Evolutionary conservation across 1,139 yeast species (phyloP), one percentile per base, ranked within the genome.

Genomic region (Blastobotrys raffinosifermentans): DNA sequence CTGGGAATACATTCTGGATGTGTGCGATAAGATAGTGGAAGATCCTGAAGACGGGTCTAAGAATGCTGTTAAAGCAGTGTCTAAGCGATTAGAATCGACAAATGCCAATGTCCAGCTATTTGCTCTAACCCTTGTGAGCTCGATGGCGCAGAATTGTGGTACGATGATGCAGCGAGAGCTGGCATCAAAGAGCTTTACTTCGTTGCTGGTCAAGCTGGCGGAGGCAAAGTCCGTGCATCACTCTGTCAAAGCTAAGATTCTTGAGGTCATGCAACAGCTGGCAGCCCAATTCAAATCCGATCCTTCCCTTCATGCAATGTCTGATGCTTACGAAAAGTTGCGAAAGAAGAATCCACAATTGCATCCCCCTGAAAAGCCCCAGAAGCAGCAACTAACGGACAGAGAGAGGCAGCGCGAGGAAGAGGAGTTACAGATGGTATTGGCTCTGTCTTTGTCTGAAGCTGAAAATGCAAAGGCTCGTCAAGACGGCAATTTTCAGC

Each of bases 111-210:
- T 83, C 1, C 76, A 85, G 19, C 65, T 89, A 38, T 71, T 94
- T 50, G 61, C 93, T 0, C 62, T 91, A 37, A 73, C 95, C 0
- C 63, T 91, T 38, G 63, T 85, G 14, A 72, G 77, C 14, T 80
- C 96, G 0, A 61, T 86, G 25, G 95, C 95, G 1, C 96, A 89
- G 60, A 91, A 91, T 58, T 89, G 97, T 63, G 97, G 97, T 1
- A 79, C 94, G 2, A 69, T 87, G 49, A 75, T 84, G 74, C 80
- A 79, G 51, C 87, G 84, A 45, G 86, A 81, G 50, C 77, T 89
- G 31, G 89, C 95, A 23, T 69, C 87, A 16, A 75, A 74, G 48
- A 55, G 70, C 8, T 86, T 87, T 55, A 73, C 87, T 19, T 67
- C 69, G 31, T 68, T 70, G 16, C 64, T 91, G 34, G 54, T 77